Evolutionary conservation across 805 yeast genomes (phyloP), one percentile per base, ranked within the genome.

Genomic region (Metschnikowia proteae): DNA sequence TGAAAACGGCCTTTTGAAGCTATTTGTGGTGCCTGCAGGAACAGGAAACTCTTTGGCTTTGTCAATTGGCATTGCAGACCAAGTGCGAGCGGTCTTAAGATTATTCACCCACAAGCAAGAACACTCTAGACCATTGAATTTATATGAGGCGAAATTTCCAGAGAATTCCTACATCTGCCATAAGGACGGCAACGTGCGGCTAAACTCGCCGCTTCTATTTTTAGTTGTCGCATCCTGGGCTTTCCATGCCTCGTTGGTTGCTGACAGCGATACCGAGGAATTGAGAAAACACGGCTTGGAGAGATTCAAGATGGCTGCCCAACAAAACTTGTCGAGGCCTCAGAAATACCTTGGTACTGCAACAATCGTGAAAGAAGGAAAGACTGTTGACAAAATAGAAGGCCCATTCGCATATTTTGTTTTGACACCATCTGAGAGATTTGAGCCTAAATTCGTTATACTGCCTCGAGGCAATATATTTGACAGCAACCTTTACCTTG

Each of bases 41-140:
- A 85, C 96, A 0, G 97, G 96, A 0, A 91, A 91, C 62, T 90
- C 96, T 1, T 70, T 88, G 50, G 79, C 88, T 1, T 75, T 78
- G 25, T 84, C 96, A 0, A 55, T 83, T 2, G 82, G 80, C 0
- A 50, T 78, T 3, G 42, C 45, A 0, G 60, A 51, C 25, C 58
- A 51, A n/a, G 40, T 46, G 23, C 46, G 30, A 22, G 72, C 79
- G 0, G 55, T 80, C 3, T 52, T 62, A 25, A 59, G 65, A 13
- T 60, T 79, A 3, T 56, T 79, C 31, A 42, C 71, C 54, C 31
- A 68, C 49, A 56, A 34, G 5, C 25, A 44, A 1, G 49, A 50
- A 3, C 28, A 47, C 2, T 50, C 40, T 2, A 38, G 41, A n/a
- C 75, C 76, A 1, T 64, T 84, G 43, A 70, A 77, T 28, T 49